A percentile compares a stretch with the other conserved stretches of the same genome.
These are phyloP conservation scores for Pythium chondricola DNA, from an alignment of 352 stramenopile species.

Conservation along the genomic window DNA sequence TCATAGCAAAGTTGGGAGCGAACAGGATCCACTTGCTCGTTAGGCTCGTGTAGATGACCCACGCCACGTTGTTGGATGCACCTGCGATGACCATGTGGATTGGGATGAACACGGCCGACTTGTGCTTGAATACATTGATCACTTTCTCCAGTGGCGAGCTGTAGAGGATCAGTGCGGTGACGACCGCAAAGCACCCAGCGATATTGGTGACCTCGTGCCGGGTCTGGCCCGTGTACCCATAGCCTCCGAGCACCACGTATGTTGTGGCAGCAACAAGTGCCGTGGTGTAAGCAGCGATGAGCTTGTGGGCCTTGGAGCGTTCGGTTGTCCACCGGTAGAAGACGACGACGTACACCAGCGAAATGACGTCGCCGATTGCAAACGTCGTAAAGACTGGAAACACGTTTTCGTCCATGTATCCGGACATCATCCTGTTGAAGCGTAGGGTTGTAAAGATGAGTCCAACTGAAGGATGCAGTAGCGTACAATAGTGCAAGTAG, in stretches of 20 bases:
- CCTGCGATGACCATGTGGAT: slow-evolving; percentile 55
- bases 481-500: too few species aligned
- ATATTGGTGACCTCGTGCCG: slow-evolving; percentile 21
- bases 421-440: slow-evolving; percentile 28
- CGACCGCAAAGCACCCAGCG: slow-evolving; percentile 33
- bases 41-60: slow-evolving; percentile 46
- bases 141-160: slow-evolving; percentile 52
- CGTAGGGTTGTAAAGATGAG: too few species aligned
- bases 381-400: slow-evolving; percentile 51
- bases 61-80: slow-evolving; percentile 44
- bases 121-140: slow-evolving; percentile 36
- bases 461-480: too few species aligned
- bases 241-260: slow-evolving; percentile 34
- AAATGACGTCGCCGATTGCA: slow-evolving; percentile 29
- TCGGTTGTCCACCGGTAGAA: slow-evolving; percentile 49
- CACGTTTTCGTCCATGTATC: slow-evolving; percentile 39
- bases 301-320: slow-evolving; percentile 24
- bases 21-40: slow-evolving; percentile 47
- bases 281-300: slow-evolving; percentile 14
- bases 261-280: slow-evolving; percentile 15
- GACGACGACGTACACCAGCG: slow-evolving; percentile 37
- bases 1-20: slow-evolving; percentile 33
- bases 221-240: slow-evolving; percentile 26
- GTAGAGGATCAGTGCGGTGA: slow-evolving; percentile 45
- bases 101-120: slow-evolving; percentile 45